Evolutionary conservation across 805 yeast species (phyloP).

Genomic region (Lipomyces kockii): DNA sequence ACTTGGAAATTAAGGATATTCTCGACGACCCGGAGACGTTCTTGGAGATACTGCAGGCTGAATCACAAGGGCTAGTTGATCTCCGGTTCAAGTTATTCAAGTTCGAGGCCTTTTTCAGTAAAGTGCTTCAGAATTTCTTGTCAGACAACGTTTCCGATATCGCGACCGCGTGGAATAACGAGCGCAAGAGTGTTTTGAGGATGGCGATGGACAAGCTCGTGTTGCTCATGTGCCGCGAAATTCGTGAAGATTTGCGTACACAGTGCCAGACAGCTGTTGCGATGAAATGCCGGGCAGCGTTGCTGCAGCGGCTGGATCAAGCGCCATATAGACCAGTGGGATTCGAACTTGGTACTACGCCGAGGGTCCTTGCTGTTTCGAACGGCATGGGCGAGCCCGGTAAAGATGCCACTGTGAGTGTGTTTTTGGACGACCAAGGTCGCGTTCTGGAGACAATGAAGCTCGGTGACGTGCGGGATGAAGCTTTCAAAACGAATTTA

Average conservation of each 20-base stretch:
- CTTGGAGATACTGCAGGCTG: conserved; percentile 91
- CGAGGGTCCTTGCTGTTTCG: conserved; percentile 79
- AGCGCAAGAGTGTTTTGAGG: conserved; percentile 69
- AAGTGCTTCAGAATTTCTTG: conserved; percentile 46
- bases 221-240: conserved; percentile 69
- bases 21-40: conserved; percentile 76
- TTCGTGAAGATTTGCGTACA: conserved; percentile 80
- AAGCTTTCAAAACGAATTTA: conserved; percentile 69
- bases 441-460: conserved; percentile 75
- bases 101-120: conserved; percentile 42
- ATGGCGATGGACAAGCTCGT: conserved; percentile 70
- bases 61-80: conserved; percentile 68
- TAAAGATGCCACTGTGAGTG: conserved; percentile 85
- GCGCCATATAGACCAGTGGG: conserved; percentile 87
- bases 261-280: conserved; percentile 74
- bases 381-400: conserved; percentile 84
- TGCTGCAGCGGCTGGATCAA: conserved; percentile 78
- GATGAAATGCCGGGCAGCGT: conserved; percentile 68
- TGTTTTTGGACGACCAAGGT: conserved; percentile 77
- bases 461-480: conserved; percentile 70
- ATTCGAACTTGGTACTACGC: conserved; percentile 77
- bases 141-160: conserved; percentile 65
- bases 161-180: conserved; percentile 78
- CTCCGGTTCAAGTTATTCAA: conserved; percentile 35
- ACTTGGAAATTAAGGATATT: conserved; percentile 77